Evolutionary conservation across 192 early-diverging fungal species (phyloP).

Genomic region (Jimgerdemannia flammicorona): DNA sequence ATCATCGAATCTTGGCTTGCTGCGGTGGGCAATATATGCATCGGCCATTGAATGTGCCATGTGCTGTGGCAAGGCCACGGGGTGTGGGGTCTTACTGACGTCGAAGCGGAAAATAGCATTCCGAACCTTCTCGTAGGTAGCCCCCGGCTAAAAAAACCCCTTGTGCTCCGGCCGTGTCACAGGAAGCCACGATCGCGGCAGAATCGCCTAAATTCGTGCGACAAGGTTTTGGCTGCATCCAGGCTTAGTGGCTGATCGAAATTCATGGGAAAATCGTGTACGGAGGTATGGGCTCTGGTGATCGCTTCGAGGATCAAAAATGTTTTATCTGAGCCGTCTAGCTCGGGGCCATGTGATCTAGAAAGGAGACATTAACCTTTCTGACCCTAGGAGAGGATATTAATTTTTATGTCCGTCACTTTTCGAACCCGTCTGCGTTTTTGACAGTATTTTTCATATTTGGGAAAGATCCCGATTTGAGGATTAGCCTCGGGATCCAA

Average conservation of each 20-base stretch:
- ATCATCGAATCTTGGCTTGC: too few relatives aligned
- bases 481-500: background rate
- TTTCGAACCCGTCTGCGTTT: background rate
- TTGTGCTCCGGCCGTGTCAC: background rate
- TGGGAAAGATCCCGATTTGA: background rate
- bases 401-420: background rate
- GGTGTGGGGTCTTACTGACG: background rate
- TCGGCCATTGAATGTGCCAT: background rate
- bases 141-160: background rate
- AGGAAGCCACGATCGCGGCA: background rate
- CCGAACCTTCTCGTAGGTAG: background rate
- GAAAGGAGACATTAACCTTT: background rate
- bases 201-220: background rate
- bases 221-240: background rate
- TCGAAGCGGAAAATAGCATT: background rate
- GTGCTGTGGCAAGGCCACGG: background rate
- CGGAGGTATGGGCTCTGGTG: background rate
- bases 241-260: background rate
- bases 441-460: background rate
- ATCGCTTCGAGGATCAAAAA: background rate
- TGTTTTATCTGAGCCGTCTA: background rate
- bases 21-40: too few relatives aligned
- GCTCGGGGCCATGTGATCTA: background rate
- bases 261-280: background rate
- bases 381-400: background rate